Base-by-base conservation (phyloP, 495 filamentous ascomycete genomes). In the Talaromyces ruber region DNA sequence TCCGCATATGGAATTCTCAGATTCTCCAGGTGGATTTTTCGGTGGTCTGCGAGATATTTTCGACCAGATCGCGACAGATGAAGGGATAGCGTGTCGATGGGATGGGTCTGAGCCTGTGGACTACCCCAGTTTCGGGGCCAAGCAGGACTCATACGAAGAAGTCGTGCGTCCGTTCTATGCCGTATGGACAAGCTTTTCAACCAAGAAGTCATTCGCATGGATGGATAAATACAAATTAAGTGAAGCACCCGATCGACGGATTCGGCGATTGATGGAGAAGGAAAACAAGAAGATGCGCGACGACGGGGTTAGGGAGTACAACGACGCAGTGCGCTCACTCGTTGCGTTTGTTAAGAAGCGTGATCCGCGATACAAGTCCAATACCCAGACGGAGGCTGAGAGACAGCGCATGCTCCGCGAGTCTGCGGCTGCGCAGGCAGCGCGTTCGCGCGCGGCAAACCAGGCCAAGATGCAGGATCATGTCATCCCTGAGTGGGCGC, bases 301-400 rank as follows among this genome's bases (percentile, higher is more conserved):
- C 8, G 88, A 90, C 39, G 90, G 84, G 2, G 84, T 91, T 29
- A 84, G 88, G 47, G 89, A 97, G 62, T 98, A 93, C 76, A 98
- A 97, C 74, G 91, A 96, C 64, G 88, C 90, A 11, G 93, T 99
- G n/a, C 72, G 85, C 52, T 89, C 88, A 1, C 82, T 99, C 14
- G 91, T 98, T 12, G 81, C 85, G 11, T 97, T 98, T 72, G 88
- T 92, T n/a, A 88, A 88, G 64, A 97, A 96, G 75, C 84, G 94
- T 28, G 94, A 99, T 66, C 91, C 91, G 0, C 86, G 94, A 58
- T 96, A 88, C 68, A 84, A 84, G 37, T 70, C 75, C 12, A 85
- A 89, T 62, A 75, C 73, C 2, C 86, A 93, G 66, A 88, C 82
- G 37, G 90, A 96, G 65, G 86, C 82, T 25, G 88, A 98, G 64